These are phyloP conservation scores for Trifolium dubium DNA, from an alignment of 306 rosid species.

Conservation along the genomic window DNA sequence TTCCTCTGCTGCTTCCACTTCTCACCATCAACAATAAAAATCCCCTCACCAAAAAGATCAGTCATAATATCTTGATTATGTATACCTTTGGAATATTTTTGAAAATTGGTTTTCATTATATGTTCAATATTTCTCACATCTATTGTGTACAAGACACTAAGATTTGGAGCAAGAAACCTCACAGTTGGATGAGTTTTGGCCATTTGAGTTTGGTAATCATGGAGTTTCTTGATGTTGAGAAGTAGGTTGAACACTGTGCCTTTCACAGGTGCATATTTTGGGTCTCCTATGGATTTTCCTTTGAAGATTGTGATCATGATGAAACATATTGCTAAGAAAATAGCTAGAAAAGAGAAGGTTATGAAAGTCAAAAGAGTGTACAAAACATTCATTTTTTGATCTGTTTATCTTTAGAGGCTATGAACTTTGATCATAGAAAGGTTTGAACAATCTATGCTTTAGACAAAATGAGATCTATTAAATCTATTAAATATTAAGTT, in stretches of 20 bases:
- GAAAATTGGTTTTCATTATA: neutral
- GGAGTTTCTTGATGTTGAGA: neutral
- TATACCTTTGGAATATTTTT: neutral
- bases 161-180: neutral
- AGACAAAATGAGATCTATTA: no score
- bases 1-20: neutral
- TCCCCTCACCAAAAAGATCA: neutral
- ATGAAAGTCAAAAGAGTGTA: slow-evolving; percentile 42
- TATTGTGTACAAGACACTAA: neutral
- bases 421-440: slow-evolving; percentile 11
- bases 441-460: no score
- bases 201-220: neutral
- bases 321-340: slow-evolving; percentile 43
- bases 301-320: slow-evolving; percentile 41
- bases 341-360: slow-evolving; percentile 33
- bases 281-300: slow-evolving; percentile 50
- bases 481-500: no score
- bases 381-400: slow-evolving; percentile 49
- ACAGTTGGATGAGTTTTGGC: neutral
- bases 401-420: neutral
- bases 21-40: neutral
- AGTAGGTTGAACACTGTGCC: neutral
- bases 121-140: neutral
- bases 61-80: neutral
- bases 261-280: slow-evolving; percentile 4